Evolutionary conservation across 2,329 filamentous ascomycete species (phyloP).

Genomic region (Ceratocystis cacaofunesta): DNA sequence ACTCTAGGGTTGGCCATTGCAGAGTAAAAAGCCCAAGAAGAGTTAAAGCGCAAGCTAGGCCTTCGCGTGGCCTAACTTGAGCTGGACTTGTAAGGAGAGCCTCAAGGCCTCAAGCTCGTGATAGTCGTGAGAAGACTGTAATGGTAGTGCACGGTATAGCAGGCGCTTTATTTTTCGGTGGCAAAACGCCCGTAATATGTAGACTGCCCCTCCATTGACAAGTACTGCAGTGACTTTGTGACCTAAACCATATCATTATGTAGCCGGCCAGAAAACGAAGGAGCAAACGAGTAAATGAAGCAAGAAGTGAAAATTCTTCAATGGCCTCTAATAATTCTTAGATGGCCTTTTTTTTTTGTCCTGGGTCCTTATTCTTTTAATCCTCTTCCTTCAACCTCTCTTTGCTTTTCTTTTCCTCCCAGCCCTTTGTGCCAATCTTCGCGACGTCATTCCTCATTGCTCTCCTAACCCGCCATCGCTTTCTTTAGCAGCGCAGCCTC

Average conservation of each 20-base stretch:
- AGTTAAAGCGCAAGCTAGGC: background rate
- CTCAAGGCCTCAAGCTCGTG: background rate
- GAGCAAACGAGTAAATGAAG: background rate
- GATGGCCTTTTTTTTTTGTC: background rate
- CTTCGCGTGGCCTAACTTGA: background rate
- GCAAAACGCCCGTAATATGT: background rate
- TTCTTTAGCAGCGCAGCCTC: background rate
- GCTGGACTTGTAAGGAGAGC: background rate
- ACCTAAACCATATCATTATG: background rate
- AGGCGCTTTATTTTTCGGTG: background rate
- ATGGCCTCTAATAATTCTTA: background rate
- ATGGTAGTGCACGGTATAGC: background rate
- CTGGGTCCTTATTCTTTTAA: background rate
- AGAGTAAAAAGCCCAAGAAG: background rate
- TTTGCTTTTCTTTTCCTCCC: background rate
- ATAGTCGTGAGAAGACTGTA: background rate
- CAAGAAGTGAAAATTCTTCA: background rate
- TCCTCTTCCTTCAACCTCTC: background rate
- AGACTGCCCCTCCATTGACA: background rate
- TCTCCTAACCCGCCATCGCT: background rate
- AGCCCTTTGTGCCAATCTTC: background rate
- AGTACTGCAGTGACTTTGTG: background rate
- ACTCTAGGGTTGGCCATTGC: background rate
- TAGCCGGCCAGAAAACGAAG: background rate
- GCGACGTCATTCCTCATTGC: background rate